These are phyloP conservation scores for Rhynchosporium secalis DNA, from an alignment of 2,329 filamentous ascomycete genomes.

Conservation along the genomic window DNA sequence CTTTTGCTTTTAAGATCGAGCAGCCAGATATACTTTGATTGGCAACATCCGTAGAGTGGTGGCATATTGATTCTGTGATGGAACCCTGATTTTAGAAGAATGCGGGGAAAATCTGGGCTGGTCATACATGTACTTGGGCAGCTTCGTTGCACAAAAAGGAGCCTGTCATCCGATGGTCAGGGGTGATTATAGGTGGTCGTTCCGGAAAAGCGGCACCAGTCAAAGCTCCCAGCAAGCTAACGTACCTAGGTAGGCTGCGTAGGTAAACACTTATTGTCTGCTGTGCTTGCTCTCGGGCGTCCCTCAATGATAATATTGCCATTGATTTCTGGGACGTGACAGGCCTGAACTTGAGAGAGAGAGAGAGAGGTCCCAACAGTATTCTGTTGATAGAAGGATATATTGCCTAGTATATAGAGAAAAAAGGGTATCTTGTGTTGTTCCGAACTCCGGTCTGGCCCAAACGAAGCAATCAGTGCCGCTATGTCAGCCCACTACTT, in stretches of 20 bases:
- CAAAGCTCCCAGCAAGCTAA: not conserved
- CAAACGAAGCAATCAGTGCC: not conserved
- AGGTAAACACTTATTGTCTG: not conserved
- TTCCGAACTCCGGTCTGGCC: not conserved
- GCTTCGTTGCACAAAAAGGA: conserved; percentile 6
- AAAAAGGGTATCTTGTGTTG: too few species aligned
- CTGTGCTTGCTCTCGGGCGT: too few species aligned
- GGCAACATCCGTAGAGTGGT: not conserved
- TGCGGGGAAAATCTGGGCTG: conserved; percentile 26
- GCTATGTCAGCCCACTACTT: not conserved
- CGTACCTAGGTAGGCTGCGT: not conserved
- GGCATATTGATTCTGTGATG: conserved; percentile 12
- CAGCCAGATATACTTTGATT: conserved; percentile 15
- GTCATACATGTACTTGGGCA: not conserved
- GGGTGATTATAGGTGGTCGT: not conserved
- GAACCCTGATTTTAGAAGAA: conserved; percentile 10
- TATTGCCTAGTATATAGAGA: too few species aligned
- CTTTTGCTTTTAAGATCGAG: conserved; percentile 3
- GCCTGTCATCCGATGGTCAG: conserved; percentile 3
- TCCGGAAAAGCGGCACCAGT: conserved; percentile 5
- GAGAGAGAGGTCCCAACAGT: too few species aligned
- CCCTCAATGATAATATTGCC: too few species aligned
- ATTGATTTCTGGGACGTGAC: too few species aligned
- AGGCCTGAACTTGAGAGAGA: too few species aligned
- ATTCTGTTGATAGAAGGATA: too few species aligned